These are phyloP conservation scores for Colletotrichum salicis DNA, from an alignment of 2,329 filamentous ascomycete genomes.

Conservation along the genomic window DNA sequence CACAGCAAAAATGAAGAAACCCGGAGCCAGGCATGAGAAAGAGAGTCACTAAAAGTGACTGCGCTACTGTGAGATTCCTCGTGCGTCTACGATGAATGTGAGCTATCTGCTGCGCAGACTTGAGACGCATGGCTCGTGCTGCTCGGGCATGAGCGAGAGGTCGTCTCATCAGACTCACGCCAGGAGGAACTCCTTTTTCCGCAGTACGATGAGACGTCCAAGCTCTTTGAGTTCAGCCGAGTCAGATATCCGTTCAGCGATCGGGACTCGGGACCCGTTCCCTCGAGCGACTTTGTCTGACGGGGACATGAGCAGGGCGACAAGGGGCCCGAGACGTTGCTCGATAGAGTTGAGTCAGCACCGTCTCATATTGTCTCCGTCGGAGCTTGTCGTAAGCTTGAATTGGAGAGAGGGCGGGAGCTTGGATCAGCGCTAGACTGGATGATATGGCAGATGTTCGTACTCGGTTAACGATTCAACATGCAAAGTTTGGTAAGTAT, in stretches of 20 bases:
- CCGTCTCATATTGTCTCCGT: conserved; percentile 6
- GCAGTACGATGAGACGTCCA: conserved; percentile 31
- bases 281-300: conserved; percentile 42
- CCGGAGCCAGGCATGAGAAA: conserved; percentile 37
- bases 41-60: conserved; percentile 39
- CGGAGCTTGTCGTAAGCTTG: neutral
- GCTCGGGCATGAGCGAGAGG: neutral
- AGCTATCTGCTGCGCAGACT: neutral
- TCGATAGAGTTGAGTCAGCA: conserved; percentile 2
- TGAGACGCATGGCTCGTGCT: neutral
- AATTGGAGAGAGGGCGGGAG: neutral
- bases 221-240: conserved; percentile 40
- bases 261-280: conserved; percentile 41
- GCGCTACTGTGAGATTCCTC: conserved; percentile 35
- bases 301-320: conserved; percentile 42
- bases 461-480: no score
- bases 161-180: conserved; percentile 16
- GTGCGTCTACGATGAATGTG: conserved; percentile 40
- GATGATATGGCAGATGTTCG: no score
- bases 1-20: conserved; percentile 40
- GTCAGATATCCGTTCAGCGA: conserved; percentile 38
- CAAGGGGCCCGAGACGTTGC: conserved; percentile 40
- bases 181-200: conserved; percentile 39
- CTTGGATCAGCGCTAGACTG: neutral
- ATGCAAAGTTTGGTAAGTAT: no score